Conservation (phyloP, 2,329 filamentous ascomycete genomes). For the Monosporascus cannonballus region DNA sequence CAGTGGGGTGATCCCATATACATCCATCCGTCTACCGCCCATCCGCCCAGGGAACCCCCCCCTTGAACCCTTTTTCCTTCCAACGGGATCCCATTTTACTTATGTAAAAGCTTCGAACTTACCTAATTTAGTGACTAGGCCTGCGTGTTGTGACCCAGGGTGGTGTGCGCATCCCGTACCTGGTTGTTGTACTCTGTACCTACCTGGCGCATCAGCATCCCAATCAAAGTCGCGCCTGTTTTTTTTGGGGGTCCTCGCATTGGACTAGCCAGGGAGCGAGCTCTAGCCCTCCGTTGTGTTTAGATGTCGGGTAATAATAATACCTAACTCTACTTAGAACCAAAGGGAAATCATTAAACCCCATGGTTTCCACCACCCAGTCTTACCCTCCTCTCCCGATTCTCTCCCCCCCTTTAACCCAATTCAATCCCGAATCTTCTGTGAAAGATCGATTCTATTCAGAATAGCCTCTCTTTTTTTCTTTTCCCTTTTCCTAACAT, state of each 20-base stretch:
- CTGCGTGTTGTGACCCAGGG: too few species aligned
- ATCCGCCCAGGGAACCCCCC: not conserved
- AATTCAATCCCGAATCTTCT: constrained; percentile 30
- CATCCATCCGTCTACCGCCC: not conserved
- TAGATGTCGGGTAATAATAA: not conserved
- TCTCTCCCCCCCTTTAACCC: constrained; percentile 15
- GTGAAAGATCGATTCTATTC: constrained; percentile 30
- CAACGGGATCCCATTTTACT: not conserved
- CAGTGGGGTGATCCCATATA: not conserved
- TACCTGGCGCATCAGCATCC: not conserved
- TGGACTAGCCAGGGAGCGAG: not conserved
- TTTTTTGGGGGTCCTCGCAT: not conserved
- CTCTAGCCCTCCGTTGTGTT: not conserved
- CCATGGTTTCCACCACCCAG: constrained; percentile 22
- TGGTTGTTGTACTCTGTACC: constrained; percentile 2
- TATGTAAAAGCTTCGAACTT: too few species aligned
- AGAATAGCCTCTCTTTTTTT: constrained; percentile 33
- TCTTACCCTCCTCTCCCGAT: constrained; percentile 25
- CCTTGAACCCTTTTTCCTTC: not conserved
- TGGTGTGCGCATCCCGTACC: too few species aligned
- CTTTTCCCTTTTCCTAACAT: constrained; percentile 24
- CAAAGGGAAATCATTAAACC: constrained; percentile 29
- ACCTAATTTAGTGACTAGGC: too few species aligned
- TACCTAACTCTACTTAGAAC: constrained; percentile 4
- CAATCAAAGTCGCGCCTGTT: not conserved